Percentiles rank a stretch among this genome's conserved stretches.
Evolutionary conservation across 2,329 filamentous ascomycete genomes (phyloP).

Genomic region (Akanthomyces uredinophilus): DNA sequence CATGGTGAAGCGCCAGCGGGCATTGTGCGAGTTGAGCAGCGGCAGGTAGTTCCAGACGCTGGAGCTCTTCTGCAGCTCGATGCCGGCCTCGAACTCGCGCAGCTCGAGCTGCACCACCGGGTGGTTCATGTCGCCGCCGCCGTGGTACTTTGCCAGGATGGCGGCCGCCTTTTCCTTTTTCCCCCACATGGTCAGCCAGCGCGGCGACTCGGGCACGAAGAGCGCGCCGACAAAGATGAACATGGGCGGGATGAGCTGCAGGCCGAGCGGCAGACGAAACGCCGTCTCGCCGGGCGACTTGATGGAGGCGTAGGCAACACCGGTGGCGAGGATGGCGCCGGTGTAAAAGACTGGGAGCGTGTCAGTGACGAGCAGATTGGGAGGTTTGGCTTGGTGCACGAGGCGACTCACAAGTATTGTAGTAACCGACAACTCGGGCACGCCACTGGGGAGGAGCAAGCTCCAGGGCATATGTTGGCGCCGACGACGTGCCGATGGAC

Average conservation of each 20-base stretch:
- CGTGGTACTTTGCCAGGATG: slow-evolving; percentile 33
- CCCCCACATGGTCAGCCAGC: slow-evolving; percentile 36
- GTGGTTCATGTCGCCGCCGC: slow-evolving; percentile 26
- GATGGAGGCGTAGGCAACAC: slow-evolving; percentile 47
- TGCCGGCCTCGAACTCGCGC: slow-evolving; percentile 34
- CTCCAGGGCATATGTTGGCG: slow-evolving; percentile 40
- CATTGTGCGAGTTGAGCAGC: slow-evolving; percentile 43
- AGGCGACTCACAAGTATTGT: slow-evolving; percentile 31
- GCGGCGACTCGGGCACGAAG: slow-evolving; percentile 38
- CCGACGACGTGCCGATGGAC: slow-evolving; percentile 34
- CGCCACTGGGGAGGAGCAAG: slow-evolving; percentile 50
- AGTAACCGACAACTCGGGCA: slow-evolving; percentile 36
- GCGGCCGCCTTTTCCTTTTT: slow-evolving; percentile 30
- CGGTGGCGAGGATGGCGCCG: slow-evolving; percentile 50
- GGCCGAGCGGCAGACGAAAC: slow-evolving; percentile 33
- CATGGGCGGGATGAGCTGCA: slow-evolving; percentile 34
- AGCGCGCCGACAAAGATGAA: slow-evolving; percentile 29
- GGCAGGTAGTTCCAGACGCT: slow-evolving; percentile 50
- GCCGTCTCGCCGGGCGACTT: slow-evolving; percentile 30
- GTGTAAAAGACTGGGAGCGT: slow-evolving; percentile 30
- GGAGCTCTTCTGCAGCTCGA: slow-evolving; percentile 36
- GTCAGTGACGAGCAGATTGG: background rate
- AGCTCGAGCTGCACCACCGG: slow-evolving; percentile 37
- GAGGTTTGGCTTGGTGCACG: background rate
- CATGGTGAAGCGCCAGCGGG: slow-evolving; percentile 46